Evolutionary conservation across 2,329 filamentous ascomycete genomes (phyloP).

Genomic region (Claviceps quebecensis): DNA sequence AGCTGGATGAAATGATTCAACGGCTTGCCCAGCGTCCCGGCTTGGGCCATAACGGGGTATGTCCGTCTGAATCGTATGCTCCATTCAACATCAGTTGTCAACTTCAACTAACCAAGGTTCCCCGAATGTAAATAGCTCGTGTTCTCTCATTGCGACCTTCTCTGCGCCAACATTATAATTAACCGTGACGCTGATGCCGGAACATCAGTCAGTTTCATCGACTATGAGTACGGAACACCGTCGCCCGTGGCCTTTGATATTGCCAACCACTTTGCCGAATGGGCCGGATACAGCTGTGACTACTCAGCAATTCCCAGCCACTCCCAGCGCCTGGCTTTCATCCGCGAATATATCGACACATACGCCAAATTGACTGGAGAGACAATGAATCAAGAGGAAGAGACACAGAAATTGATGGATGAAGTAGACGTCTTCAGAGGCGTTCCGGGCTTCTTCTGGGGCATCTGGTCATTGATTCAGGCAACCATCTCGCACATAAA

Average conservation of each 20-base stretch:
- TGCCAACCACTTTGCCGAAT: constrained; percentile 96
- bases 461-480: constrained; percentile 92
- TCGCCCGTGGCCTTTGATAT: constrained; percentile 93
- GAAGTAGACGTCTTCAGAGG: constrained; percentile 84
- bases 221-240: constrained; percentile 95
- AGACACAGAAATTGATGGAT: constrained; percentile 53
- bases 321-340: constrained; percentile 63
- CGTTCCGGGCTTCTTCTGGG: constrained; percentile 81
- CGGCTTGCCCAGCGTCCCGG: constrained; percentile 66
- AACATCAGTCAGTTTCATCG: constrained; percentile 60
- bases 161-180: constrained; percentile 94
- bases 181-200: constrained; percentile 28
- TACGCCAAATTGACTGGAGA: constrained; percentile 45
- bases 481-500: constrained; percentile 88
- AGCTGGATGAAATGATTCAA: constrained; percentile 55
- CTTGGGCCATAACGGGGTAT: constrained; percentile 60
- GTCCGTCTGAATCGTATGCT: constrained; percentile 14
- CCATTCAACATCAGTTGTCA: not conserved
- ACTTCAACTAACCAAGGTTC: constrained; percentile 5
- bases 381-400: constrained; percentile 38
- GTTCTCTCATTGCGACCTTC: constrained; percentile 87
- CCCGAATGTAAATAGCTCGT: constrained; percentile 44
- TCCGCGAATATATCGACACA: constrained; percentile 66
- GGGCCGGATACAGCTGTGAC: constrained; percentile 94
- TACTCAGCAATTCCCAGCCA: constrained; percentile 68